phyloP scores from a whole-genome alignment of 441 rosid species.

The Syzygium syzygioides region DNA sequence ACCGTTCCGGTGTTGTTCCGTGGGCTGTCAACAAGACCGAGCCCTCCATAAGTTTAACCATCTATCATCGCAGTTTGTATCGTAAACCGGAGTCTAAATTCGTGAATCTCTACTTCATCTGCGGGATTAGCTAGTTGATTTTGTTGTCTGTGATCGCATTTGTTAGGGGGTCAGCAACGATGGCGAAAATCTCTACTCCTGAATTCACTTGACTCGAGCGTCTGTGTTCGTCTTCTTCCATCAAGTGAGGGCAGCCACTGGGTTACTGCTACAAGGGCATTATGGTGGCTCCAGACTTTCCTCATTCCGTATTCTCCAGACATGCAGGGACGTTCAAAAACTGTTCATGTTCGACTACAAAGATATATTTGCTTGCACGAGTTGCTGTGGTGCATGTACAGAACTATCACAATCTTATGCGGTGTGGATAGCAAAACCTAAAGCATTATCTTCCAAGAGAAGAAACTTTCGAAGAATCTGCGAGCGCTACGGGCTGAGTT shows the following conservation, averaged over 20 bases:
- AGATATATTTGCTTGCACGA: background rate
- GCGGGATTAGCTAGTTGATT: background rate
- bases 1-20: background rate
- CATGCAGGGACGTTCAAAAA: background rate
- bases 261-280: background rate
- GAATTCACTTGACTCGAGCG: background rate
- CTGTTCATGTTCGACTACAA: background rate
- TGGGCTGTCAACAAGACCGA: background rate
- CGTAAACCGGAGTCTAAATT: background rate
- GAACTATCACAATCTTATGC: background rate
- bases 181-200: slow-evolving; percentile 13
- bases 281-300: background rate
- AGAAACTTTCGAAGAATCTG: background rate
- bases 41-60: background rate
- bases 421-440: background rate
- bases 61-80: background rate
- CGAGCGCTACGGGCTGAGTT: background rate
- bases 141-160: background rate
- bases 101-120: background rate
- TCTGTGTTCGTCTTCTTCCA: background rate
- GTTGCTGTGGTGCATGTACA: background rate
- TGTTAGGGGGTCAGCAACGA: background rate
- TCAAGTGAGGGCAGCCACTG: background rate
- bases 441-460: background rate
- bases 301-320: background rate